Evolutionary conservation across 371 early-diverging fungal genomes (phyloP).

Genomic region (Mucor indicus): DNA sequence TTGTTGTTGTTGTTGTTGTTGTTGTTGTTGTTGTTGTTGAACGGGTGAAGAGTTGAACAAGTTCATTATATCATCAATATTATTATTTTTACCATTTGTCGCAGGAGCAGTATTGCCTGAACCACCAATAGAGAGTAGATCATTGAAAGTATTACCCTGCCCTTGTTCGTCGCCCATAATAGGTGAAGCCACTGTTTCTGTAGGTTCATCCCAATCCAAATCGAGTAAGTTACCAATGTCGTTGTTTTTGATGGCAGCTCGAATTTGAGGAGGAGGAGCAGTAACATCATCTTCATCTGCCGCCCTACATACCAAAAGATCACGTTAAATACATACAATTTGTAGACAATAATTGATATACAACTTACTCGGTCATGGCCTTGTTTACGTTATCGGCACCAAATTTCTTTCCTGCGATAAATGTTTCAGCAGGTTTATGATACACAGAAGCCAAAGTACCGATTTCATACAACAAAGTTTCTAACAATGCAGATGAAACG

Average conservation of each 20-base stretch:
- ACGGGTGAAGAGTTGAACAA: slow-evolving; percentile 25
- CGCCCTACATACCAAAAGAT: slow-evolving; percentile 16
- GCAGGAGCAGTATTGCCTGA: slow-evolving; percentile 5
- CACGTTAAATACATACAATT: too few relatives aligned
- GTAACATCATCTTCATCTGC: slow-evolving; percentile 53
- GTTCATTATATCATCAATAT: slow-evolving; percentile 36
- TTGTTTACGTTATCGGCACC: slow-evolving; percentile 58
- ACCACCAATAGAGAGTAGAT: slow-evolving; percentile 32
- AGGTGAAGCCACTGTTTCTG: slow-evolving; percentile 26
- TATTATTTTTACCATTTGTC: slow-evolving; percentile 8
- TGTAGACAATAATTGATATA: too few relatives aligned
- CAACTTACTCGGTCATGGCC: slow-evolving; percentile 46
- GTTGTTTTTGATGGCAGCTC: slow-evolving; percentile 55
- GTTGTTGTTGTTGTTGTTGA: slow-evolving; percentile 6
- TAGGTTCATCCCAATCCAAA: slow-evolving; percentile 49
- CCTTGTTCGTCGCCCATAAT: neutral
- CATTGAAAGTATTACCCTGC: slow-evolving; percentile 11
- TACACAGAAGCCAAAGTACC: slow-evolving; percentile 90
- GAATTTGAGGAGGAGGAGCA: slow-evolving; percentile 48
- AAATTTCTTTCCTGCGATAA: slow-evolving; percentile 66
- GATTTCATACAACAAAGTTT: slow-evolving; percentile 86
- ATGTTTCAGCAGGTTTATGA: slow-evolving; percentile 85
- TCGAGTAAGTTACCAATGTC: slow-evolving; percentile 55
- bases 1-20: slow-evolving; percentile 6
- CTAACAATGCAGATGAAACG: slow-evolving; percentile 79